These are phyloP conservation scores for Neurospora africana DNA, from an alignment of 495 filamentous ascomycete genomes.

Conservation along the genomic window DNA sequence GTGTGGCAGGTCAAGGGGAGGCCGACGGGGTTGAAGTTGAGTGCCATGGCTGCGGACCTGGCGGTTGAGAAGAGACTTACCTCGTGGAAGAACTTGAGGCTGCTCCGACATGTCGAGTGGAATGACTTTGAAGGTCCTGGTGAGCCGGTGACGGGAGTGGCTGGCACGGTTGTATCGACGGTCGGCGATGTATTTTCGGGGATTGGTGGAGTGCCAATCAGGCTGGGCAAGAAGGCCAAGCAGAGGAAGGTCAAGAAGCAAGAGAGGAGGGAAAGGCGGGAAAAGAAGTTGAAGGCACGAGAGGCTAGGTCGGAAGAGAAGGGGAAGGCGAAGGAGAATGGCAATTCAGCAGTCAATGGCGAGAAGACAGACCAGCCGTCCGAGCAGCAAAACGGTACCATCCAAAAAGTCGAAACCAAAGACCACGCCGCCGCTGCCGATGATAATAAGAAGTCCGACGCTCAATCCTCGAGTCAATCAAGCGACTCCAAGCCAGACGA, in stretches of 20 bases:
- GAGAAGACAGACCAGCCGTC: background rate
- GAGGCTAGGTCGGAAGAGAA: background rate
- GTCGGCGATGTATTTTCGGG: conserved; percentile 45
- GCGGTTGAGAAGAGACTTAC: conserved; percentile 48
- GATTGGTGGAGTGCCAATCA: conserved; percentile 47
- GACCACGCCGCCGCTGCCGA: background rate
- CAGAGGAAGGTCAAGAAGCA: conserved; percentile 33
- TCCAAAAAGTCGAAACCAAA: background rate
- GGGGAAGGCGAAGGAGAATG: conserved; percentile 1
- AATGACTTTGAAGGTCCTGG: conserved; percentile 72
- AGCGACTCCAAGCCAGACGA: background rate
- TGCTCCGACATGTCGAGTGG: conserved; percentile 61
- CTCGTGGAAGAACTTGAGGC: conserved; percentile 52
- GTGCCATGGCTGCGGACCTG: conserved; percentile 55
- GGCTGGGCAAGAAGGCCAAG: conserved; percentile 42
- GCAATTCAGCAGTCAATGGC: background rate
- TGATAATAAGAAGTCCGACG: background rate
- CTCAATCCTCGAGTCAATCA: background rate
- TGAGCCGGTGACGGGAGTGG: conserved; percentile 58
- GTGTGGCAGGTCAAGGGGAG: conserved; percentile 51
- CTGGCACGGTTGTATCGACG: conserved; percentile 44
- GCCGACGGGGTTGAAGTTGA: conserved; percentile 45
- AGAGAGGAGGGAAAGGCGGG: conserved; percentile 32
- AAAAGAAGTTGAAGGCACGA: conserved; percentile 25
- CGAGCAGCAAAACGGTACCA: background rate